phyloP scores from a whole-genome alignment of 2,329 filamentous ascomycete species.

The Ascochyta koolunga region DNA sequence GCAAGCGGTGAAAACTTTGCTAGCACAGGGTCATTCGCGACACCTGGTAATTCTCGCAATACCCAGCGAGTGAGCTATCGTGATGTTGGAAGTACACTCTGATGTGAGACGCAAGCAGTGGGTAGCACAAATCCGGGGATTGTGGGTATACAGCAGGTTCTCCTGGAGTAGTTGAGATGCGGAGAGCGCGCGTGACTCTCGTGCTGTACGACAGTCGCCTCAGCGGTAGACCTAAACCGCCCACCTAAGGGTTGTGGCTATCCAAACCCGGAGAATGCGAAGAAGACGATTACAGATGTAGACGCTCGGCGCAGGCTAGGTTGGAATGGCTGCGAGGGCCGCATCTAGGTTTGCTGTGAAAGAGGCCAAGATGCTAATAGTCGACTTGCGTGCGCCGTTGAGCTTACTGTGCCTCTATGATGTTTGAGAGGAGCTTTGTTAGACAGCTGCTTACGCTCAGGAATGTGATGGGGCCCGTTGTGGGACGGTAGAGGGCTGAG shows the following conservation, averaged over 20 bases:
- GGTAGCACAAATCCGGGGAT: slow-evolving; percentile 14
- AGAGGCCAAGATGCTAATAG: background rate
- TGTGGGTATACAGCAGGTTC: background rate
- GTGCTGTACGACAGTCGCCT: slow-evolving; percentile 3
- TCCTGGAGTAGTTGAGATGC: slow-evolving; percentile 1
- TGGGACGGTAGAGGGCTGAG: background rate
- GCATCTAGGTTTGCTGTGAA: background rate
- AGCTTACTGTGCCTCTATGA: background rate
- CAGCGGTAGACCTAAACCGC: slow-evolving; percentile 6
- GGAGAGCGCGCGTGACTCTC: slow-evolving; percentile 10
- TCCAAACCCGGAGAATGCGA: background rate
- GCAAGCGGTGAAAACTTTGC: slow-evolving; percentile 19
- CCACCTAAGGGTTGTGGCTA: background rate
- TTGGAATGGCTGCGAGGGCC: background rate
- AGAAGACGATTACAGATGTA: background rate
- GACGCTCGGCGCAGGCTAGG: background rate
- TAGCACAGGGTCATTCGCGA: slow-evolving; percentile 6
- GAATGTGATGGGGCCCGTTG: background rate
- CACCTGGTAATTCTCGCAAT: slow-evolving; percentile 1
- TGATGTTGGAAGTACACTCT: background rate
- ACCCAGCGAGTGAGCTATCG: slow-evolving; percentile 1
- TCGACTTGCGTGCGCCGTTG: background rate
- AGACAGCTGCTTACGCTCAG: background rate
- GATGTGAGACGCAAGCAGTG: slow-evolving; percentile 16
- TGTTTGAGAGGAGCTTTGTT: background rate